Percentiles rank a stretch among this genome's conserved stretches.
Evolutionary conservation across 2,329 filamentous ascomycete species (phyloP).

Genomic region (Aspergillus hortae): DNA sequence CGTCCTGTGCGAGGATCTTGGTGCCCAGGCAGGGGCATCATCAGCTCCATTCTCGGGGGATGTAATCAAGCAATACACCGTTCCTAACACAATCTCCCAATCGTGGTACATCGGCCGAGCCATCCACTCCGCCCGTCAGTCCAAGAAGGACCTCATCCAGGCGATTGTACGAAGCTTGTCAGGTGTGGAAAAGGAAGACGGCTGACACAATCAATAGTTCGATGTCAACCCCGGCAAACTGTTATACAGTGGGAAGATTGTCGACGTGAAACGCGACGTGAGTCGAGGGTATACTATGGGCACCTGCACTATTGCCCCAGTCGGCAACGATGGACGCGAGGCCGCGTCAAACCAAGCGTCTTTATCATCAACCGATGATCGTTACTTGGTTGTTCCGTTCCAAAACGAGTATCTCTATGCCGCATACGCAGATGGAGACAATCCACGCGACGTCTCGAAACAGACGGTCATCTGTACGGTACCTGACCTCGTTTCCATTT

Average conservation of each 20-base stretch:
- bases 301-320: constrained; percentile 25
- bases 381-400: constrained; percentile 19
- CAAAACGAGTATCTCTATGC: constrained; percentile 30
- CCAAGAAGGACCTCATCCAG: constrained; percentile 35
- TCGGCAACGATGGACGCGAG: constrained; percentile 20
- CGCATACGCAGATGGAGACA: constrained; percentile 12
- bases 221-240: constrained; percentile 31
- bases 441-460: neutral
- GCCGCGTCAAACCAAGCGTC: neutral
- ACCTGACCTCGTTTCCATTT: constrained; percentile 36
- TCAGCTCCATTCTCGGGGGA: constrained; percentile 19
- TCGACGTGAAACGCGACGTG: constrained; percentile 39
- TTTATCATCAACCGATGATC: neutral
- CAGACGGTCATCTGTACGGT: constrained; percentile 24
- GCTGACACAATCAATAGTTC: constrained; percentile 13
- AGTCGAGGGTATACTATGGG: constrained; percentile 40
- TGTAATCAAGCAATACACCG: constrained; percentile 22
- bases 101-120: constrained; percentile 30
- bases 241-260: constrained; percentile 45
- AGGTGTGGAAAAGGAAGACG: neutral
- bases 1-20: constrained; percentile 24
- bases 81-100: constrained; percentile 29
- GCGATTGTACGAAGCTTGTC: constrained; percentile 31
- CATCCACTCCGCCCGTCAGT: constrained; percentile 20
- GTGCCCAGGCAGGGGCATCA: constrained; percentile 19